phyloP scores from a whole-genome alignment of 2,329 filamentous ascomycete species.

The Talaromyces sp. region DNA sequence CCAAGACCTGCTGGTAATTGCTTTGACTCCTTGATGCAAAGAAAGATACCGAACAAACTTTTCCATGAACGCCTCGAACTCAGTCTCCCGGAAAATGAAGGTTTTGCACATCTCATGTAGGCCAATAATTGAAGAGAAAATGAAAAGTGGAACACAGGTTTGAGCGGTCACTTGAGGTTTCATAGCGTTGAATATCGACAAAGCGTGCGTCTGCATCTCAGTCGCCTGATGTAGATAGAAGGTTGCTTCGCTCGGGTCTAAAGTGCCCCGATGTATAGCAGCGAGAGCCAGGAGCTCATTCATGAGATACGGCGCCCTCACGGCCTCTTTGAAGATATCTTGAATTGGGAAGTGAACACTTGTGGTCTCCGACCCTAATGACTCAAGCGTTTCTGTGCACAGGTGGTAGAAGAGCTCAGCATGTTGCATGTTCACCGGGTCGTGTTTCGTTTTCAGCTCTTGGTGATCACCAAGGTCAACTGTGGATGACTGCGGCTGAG shows the following conservation, averaged over 20 bases:
- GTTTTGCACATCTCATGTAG: conserved; percentile 1
- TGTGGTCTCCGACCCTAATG: too few relatives aligned
- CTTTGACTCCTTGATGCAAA: neutral
- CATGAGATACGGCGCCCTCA: conserved; percentile 3
- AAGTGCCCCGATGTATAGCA: neutral
- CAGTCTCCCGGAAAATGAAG: neutral
- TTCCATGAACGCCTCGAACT: neutral
- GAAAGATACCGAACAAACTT: neutral
- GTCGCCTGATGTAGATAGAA: neutral
- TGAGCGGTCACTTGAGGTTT: neutral
- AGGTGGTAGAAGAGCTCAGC: neutral
- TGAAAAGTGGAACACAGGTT: neutral
- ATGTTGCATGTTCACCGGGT: neutral
- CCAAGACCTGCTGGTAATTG: neutral
- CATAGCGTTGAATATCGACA: neutral
- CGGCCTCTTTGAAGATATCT: neutral
- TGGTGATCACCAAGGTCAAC: too few relatives aligned
- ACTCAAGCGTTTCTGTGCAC: neutral
- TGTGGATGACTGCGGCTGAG: neutral
- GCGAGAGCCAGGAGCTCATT: conserved; percentile 3
- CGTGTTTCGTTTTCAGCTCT: neutral
- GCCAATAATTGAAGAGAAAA: conserved; percentile 2
- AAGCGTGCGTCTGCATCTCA: neutral
- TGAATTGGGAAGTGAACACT: neutral
- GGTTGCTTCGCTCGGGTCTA: neutral